These are phyloP conservation scores for Knoxia roxburghii DNA, from an alignment of 257 asterid species.

Conservation along the genomic window DNA sequence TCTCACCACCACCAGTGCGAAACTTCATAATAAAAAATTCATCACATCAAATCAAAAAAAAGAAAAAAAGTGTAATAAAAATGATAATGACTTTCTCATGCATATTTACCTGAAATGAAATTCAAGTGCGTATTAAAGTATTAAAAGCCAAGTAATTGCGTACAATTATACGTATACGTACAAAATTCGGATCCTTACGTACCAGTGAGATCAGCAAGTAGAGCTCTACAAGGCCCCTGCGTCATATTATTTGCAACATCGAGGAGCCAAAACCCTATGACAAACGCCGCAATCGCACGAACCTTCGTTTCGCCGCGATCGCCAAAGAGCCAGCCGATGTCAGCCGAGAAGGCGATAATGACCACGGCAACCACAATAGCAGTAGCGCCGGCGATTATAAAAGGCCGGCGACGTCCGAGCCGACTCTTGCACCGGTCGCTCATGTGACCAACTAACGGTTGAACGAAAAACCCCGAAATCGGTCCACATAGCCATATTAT, in stretches of 20 bases:
- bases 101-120: neutral
- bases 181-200: neutral
- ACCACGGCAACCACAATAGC: constrained; percentile 61
- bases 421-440: constrained; percentile 70
- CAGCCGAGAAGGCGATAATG: constrained; percentile 64
- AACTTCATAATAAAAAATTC: neutral
- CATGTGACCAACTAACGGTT: constrained; percentile 69
- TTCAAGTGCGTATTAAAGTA: neutral
- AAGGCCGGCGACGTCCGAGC: constrained; percentile 80
- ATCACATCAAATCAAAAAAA: neutral
- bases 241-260: constrained; percentile 85
- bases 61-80: neutral
- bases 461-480: constrained; percentile 76
- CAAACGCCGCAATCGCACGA: constrained; percentile 60
- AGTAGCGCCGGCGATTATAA: constrained; percentile 60
- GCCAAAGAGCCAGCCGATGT: constrained; percentile 66
- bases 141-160: neutral
- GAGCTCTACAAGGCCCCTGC: constrained; percentile 88
- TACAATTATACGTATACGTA: constrained; percentile 7
- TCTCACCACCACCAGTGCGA: neutral
- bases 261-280: constrained; percentile 79
- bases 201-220: constrained; percentile 88
- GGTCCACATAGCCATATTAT: constrained; percentile 93
- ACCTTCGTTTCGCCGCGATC: constrained; percentile 43
- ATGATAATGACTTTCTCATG: constrained; percentile 8